Evolutionary conservation across 257 asterid species (phyloP), one percentile per base, ranked within the genome.

Genomic region (Anisodus tanguticus): DNA sequence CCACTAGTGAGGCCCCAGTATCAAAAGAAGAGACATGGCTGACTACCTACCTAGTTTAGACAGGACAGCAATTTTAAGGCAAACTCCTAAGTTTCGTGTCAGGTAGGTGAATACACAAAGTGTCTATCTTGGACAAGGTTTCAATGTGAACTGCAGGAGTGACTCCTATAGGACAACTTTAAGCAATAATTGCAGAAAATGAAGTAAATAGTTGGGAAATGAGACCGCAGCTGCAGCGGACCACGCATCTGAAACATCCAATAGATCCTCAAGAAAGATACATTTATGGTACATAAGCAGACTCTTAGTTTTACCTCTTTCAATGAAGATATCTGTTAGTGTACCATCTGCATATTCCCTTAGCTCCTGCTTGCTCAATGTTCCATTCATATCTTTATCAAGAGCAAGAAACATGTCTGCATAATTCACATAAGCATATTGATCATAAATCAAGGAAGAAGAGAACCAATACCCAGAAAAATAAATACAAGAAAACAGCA

Each of bases 321-420:
- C 99, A n/a, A 97, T 91, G 90, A 97, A 97, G 87, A 95, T 95
- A 89, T 95, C 97, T 0, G 98, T 95, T 84, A 97, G 86, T 62
- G 99, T 97, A 80, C 98, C 98, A 79, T 97, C 99, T n/a, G 98
- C 98, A 86, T 97, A 97, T 85, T 97, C 99, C 88, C 95, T 93
- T 77, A 97, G 97, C 90, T 97, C 99, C 89, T 89, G 97, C 87
- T 97, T 97, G 92, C 98, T 93, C 83, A 97, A 89, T 47, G 99
- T 90, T 86, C 97, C 98, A 84, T 92, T 93, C 98, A 92, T 91
- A 86, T 97, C 99, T 91, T 97, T 97, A 90, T 97, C 98, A 87
- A 97, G 99, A 83, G 98, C 98, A 82, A 97, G 97, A 84, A 97
- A 97, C 98, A 97, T 93, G 90, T 95, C 98, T 97, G 93, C 89